Evolutionary conservation across 2,329 filamentous ascomycete species (phyloP).

Genomic region (Acrocalymma vagum): DNA sequence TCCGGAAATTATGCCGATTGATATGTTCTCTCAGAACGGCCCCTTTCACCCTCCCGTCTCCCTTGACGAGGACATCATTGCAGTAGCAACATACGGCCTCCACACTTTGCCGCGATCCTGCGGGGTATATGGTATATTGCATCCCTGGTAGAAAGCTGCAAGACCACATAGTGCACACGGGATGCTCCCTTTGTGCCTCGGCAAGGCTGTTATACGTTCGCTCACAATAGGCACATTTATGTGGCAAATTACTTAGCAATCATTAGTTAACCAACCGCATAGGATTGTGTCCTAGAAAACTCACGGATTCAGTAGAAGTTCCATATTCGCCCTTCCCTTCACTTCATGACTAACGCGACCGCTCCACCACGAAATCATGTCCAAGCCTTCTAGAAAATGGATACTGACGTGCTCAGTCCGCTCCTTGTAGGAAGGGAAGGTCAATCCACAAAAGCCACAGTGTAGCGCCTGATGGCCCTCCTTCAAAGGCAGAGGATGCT

Average conservation of each 20-base stretch:
- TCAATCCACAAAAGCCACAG: slow-evolving; percentile 36
- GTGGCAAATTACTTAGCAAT: slow-evolving; percentile 20
- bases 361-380: slow-evolving; percentile 38
- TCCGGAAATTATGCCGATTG: slow-evolving; percentile 32
- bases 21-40: slow-evolving; percentile 29
- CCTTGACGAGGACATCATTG: slow-evolving; percentile 27
- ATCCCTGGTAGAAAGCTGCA: slow-evolving; percentile 36
- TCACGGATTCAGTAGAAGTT: slow-evolving; percentile 20
- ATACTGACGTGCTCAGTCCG: slow-evolving; percentile 33
- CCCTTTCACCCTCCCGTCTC: slow-evolving; percentile 30
- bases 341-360: slow-evolving; percentile 27
- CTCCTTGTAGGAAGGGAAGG: slow-evolving; percentile 28
- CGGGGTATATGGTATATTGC: slow-evolving; percentile 36
- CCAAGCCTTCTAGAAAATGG: slow-evolving; percentile 33
- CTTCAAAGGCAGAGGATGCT: slow-evolving; percentile 22
- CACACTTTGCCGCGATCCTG: slow-evolving; percentile 8
- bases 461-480: slow-evolving; percentile 30
- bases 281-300: slow-evolving; percentile 2
- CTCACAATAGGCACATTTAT: slow-evolving; percentile 30
- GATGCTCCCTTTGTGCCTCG: slow-evolving; percentile 25
- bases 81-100: slow-evolving; percentile 35
- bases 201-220: slow-evolving; percentile 25
- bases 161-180: slow-evolving; percentile 34
- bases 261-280: neutral
- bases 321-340: neutral